Conservation (phyloP, 2,329 filamentous ascomycete genomes). For the Amylocarpus encephaloides region DNA sequence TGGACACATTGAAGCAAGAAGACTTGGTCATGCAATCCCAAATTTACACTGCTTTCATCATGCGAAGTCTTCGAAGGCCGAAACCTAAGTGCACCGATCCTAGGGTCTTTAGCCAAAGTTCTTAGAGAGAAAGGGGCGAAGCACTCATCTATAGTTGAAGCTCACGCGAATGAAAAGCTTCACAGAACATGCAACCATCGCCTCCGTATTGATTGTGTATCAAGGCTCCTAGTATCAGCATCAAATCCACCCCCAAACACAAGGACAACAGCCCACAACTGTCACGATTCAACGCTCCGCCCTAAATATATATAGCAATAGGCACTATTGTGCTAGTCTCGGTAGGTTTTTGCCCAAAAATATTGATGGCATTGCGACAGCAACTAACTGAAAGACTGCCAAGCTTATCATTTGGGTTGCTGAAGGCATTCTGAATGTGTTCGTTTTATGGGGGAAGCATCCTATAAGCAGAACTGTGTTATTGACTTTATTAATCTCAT, state of each 20-base stretch:
- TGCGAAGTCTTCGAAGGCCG: slow-evolving; percentile 48
- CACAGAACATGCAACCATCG: slow-evolving; percentile 51
- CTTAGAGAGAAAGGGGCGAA: not conserved
- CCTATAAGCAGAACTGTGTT: too few relatives aligned
- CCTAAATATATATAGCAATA: slow-evolving; percentile 54
- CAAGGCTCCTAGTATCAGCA: slow-evolving; percentile 41
- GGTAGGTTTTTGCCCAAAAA: slow-evolving; percentile 34
- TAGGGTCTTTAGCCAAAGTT: slow-evolving; percentile 14
- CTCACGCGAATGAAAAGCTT: slow-evolving; percentile 49
- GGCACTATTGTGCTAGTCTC: slow-evolving; percentile 32
- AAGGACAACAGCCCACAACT: slow-evolving; percentile 11
- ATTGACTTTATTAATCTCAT: too few relatives aligned
- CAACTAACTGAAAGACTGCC: too few relatives aligned
- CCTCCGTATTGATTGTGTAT: slow-evolving; percentile 56
- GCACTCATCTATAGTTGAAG: slow-evolving; percentile 44
- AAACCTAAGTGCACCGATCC: slow-evolving; percentile 63
- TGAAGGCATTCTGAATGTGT: too few relatives aligned
- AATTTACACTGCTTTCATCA: slow-evolving; percentile 50
- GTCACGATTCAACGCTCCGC: slow-evolving; percentile 50
- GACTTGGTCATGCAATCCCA: slow-evolving; percentile 57
- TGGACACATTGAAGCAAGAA: slow-evolving; percentile 52
- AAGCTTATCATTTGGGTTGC: too few relatives aligned
- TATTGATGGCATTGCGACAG: slow-evolving; percentile 33
- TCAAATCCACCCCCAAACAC: slow-evolving; percentile 44
- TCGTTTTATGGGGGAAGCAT: too few relatives aligned